Conservation (phyloP, 352 stramenopile genomes). For the Phytophthora fragariae region DNA sequence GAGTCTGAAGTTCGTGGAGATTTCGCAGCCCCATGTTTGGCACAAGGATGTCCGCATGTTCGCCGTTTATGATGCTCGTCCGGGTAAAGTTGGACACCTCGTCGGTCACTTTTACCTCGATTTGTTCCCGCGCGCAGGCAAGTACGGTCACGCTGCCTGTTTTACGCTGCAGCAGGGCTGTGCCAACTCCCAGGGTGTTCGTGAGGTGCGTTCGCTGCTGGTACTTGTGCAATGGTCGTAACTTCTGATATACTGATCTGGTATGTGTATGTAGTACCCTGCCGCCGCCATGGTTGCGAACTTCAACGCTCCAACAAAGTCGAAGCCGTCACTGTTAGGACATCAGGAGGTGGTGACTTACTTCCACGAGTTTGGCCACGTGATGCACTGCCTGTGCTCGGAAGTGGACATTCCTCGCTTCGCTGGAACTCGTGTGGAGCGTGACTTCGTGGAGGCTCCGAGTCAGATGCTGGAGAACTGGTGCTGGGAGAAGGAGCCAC, state of each 20-base stretch:
- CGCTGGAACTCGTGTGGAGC: constrained; percentile 80
- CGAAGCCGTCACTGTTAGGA: constrained; percentile 78
- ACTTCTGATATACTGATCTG: constrained; percentile 3
- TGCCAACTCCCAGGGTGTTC: constrained; percentile 62
- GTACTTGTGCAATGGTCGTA: background rate
- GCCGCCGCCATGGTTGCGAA: constrained; percentile 93
- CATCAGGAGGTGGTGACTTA: constrained; percentile 91
- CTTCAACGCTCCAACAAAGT: constrained; percentile 85
- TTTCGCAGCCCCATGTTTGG: constrained; percentile 83
- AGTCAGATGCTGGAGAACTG: constrained; percentile 94
- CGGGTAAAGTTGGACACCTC: constrained; percentile 55
- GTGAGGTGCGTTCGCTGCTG: constrained; percentile 36
- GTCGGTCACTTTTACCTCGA: constrained; percentile 92
- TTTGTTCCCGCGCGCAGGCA: constrained; percentile 85
- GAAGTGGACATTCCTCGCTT: constrained; percentile 83
- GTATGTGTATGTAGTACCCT: constrained; percentile 46
- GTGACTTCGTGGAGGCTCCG: constrained; percentile 91
- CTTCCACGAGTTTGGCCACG: constrained; percentile 92
- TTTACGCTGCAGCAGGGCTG: constrained; percentile 89
- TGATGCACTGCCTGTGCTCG: constrained; percentile 92
- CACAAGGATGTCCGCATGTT: constrained; percentile 92
- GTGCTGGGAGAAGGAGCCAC: constrained; percentile 88
- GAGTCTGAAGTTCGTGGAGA: constrained; percentile 87
- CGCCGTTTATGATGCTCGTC: constrained; percentile 76
- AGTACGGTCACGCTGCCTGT: constrained; percentile 91